Percentiles rank a stretch among this genome's conserved stretches.
Conservation (phyloP, 73 alveolate genomes). For the Halteria grandinella region DNA sequence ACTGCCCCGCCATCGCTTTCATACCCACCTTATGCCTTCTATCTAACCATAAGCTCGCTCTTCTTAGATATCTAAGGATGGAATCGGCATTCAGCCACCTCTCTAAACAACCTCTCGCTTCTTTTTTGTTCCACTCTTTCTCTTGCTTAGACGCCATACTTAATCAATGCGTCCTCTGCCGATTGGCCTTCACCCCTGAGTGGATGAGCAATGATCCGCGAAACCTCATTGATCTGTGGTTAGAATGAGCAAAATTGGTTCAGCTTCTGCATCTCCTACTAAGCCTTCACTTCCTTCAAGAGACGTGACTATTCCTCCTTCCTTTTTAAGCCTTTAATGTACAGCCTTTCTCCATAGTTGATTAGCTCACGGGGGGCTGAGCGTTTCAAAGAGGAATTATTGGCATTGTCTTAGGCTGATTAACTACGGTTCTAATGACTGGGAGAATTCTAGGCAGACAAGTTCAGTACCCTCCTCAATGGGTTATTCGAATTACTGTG, state of each 20-base stretch:
- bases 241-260: constrained; percentile 50
- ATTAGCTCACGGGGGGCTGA: background rate
- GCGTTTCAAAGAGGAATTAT: background rate
- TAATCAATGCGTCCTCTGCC: constrained; percentile 46
- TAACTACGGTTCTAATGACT: background rate
- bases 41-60: constrained; percentile 12
- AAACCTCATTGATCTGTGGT: constrained; percentile 49
- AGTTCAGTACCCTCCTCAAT: background rate
- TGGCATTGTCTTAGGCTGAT: background rate
- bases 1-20: too few species aligned
- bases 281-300: constrained; percentile 36
- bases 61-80: constrained; percentile 25
- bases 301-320: constrained; percentile 65
- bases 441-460: background rate
- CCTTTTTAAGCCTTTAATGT: constrained; percentile 60
- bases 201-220: constrained; percentile 6
- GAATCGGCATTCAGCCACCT: constrained; percentile 29
- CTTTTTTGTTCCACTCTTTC: constrained; percentile 57
- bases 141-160: constrained; percentile 39
- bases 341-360: constrained; percentile 66
- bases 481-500: background rate
- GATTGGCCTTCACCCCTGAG: constrained; percentile 7
- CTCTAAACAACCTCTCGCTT: constrained; percentile 27
- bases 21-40: too few species aligned
- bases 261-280: constrained; percentile 37